Conservation (phyloP, 176 grass and related monocot species). For the Oryza meridionalis region DNA sequence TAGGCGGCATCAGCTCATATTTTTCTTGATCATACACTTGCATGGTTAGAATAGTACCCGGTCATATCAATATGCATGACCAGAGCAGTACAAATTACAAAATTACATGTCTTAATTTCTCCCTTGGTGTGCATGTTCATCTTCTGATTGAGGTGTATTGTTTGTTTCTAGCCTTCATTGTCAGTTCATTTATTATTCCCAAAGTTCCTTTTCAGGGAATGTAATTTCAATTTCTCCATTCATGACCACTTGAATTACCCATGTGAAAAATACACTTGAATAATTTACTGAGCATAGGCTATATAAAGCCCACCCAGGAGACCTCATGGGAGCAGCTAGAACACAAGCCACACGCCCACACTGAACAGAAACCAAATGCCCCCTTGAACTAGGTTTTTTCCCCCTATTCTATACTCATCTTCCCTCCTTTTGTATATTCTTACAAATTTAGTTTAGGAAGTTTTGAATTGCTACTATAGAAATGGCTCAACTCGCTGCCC, state of each 20-base stretch:
- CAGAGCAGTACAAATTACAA: background rate
- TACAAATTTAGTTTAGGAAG: background rate
- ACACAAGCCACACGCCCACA: background rate
- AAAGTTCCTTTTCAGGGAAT: background rate
- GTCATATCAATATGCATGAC: background rate
- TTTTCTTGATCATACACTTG: slow-evolving; percentile 16
- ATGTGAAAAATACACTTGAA: background rate
- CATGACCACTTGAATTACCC: background rate
- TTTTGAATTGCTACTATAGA: background rate
- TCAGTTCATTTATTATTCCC: slow-evolving; percentile 27
- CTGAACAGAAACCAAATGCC: slow-evolving; percentile 1
- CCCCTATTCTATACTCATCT: background rate
- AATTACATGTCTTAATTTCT: background rate
- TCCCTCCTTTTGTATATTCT: background rate
- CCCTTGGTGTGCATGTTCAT: background rate
- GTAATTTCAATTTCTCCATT: background rate
- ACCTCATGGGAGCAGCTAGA: slow-evolving; percentile 7
- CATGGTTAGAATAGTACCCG: slow-evolving; percentile 9
- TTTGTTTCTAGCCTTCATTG: slow-evolving; percentile 18
- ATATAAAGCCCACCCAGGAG: slow-evolving; percentile 25
- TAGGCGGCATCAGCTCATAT: background rate
- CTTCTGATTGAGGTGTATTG: slow-evolving; percentile 12
- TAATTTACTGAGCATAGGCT: background rate
- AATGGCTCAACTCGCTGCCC: slow-evolving; percentile 8
- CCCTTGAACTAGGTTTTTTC: slow-evolving; percentile 3